Percentiles rank a stretch among this genome's conserved stretches.
These are phyloP conservation scores for Trichosporon sp. DNA, from an alignment of 1,284 basidiomycete species.

Conservation along the genomic window DNA sequence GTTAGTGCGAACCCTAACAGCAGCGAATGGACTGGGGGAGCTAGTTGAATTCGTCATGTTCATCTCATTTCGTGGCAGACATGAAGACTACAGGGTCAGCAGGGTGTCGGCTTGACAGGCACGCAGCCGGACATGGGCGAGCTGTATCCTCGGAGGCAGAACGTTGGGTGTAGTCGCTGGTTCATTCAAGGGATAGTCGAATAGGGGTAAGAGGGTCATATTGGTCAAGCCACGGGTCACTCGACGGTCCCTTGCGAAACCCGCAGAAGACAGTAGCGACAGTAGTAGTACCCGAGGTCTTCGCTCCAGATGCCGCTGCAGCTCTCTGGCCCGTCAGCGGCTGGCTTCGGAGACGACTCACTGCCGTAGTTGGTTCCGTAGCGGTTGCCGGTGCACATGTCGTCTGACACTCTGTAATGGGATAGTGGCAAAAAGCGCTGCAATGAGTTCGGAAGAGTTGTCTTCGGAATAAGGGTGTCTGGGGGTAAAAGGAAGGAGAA, in stretches of 20 bases:
- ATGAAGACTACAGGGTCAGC: not conserved
- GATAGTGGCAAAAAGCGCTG: not conserved
- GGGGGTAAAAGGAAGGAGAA: not conserved
- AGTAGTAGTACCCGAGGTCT: conserved; percentile 6
- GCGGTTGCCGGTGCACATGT: not conserved
- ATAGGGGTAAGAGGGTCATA: not conserved
- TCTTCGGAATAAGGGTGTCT: too few species aligned
- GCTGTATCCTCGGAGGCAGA: too few species aligned
- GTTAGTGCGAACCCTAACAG: not conserved
- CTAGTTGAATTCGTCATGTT: not conserved
- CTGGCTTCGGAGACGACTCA: not conserved
- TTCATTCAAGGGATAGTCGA: too few species aligned
- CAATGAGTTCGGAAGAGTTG: too few species aligned
- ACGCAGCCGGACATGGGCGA: not conserved
- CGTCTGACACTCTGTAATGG: not conserved
- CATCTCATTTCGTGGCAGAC: not conserved
- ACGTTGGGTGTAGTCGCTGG: not conserved
- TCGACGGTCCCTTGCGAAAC: not conserved
- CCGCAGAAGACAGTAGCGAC: not conserved
- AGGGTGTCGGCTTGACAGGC: not conserved
- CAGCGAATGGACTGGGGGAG: not conserved
- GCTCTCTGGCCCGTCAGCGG: not conserved
- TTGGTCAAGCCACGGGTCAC: not conserved
- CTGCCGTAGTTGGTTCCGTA: conserved; percentile 2
- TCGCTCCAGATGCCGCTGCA: conserved; percentile 1